A percentile compares a stretch with the other conserved stretches of the same genome.
Evolutionary conservation across 495 filamentous ascomycete genomes (phyloP).

Genomic region (Penicillium egyptiacum): DNA sequence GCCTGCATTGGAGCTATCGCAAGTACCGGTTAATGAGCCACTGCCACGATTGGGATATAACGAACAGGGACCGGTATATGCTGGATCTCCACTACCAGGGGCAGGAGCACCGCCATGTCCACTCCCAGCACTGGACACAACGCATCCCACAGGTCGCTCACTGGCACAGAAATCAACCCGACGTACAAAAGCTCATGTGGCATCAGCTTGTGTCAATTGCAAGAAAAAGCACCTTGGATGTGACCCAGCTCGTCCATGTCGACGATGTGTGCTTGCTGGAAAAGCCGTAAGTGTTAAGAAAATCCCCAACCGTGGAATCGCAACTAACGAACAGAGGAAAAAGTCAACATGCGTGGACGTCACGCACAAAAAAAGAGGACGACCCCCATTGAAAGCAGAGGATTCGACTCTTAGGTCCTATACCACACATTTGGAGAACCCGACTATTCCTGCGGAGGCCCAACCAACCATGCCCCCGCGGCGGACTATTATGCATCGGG

Average conservation of each 20-base stretch:
- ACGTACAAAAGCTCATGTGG: slow-evolving; percentile 92
- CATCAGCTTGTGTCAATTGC: slow-evolving; percentile 95
- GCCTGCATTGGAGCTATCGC: slow-evolving; percentile 3
- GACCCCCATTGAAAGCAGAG: slow-evolving; percentile 89
- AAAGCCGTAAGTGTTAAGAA: slow-evolving; percentile 58
- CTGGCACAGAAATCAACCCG: slow-evolving; percentile 64
- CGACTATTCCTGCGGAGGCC: slow-evolving; percentile 27
- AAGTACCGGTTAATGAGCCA: slow-evolving; percentile 25
- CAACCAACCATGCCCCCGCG: slow-evolving; percentile 27
- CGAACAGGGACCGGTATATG: slow-evolving; percentile 34
- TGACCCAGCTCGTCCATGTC: slow-evolving; percentile 64
- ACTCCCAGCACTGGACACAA: slow-evolving; percentile 27
- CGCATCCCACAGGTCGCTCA: slow-evolving; percentile 29
- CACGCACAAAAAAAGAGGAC: slow-evolving; percentile 92
- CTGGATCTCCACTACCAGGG: slow-evolving; percentile 20
- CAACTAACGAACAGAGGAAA: slow-evolving; percentile 5
- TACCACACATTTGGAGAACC: slow-evolving; percentile 34
- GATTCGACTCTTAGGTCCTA: slow-evolving; percentile 46
- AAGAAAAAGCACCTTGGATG: slow-evolving; percentile 91
- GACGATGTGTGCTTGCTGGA: slow-evolving; percentile 60
- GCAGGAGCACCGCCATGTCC: slow-evolving; percentile 30
- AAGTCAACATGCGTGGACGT: slow-evolving; percentile 91
- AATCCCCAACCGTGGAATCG: neutral
- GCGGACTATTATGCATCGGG: slow-evolving; percentile 37
- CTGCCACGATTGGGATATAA: slow-evolving; percentile 20